Conservation (phyloP, 2,329 filamentous ascomycete species). For the Harringtonia lauricola region DNA sequence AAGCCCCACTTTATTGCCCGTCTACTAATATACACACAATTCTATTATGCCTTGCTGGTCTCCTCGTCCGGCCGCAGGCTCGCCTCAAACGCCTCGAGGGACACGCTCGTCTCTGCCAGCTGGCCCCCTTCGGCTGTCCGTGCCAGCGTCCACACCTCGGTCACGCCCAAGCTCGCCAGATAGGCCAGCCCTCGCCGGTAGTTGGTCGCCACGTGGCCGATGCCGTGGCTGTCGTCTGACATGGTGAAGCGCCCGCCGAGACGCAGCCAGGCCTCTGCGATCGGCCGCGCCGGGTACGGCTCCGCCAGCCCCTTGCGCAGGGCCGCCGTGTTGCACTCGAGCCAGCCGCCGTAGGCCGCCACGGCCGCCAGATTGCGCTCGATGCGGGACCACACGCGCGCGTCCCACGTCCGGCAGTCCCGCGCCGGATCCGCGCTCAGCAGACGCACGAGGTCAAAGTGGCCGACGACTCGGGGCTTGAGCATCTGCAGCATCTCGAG, state of each 20-base stretch:
- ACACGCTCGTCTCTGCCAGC: slow-evolving; percentile 28
- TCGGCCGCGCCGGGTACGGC: slow-evolving; percentile 72
- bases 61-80: slow-evolving; percentile 5
- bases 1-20: too few species aligned
- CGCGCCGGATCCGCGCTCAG: slow-evolving; percentile 58
- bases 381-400: slow-evolving; percentile 61
- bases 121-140: slow-evolving; percentile 20
- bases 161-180: slow-evolving; percentile 54
- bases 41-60: too few species aligned
- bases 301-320: slow-evolving; percentile 83
- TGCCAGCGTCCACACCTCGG: slow-evolving; percentile 47
- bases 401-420: slow-evolving; percentile 33
- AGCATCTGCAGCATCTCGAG: slow-evolving; percentile 65
- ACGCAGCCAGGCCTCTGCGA: slow-evolving; percentile 66
- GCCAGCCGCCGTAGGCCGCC: slow-evolving; percentile 61
- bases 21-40: too few species aligned
- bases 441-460: slow-evolving; percentile 86
- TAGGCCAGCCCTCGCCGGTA: slow-evolving; percentile 63
- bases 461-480: slow-evolving; percentile 70
- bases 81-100: slow-evolving; percentile 8
- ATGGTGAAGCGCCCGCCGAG: slow-evolving; percentile 77
- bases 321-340: slow-evolving; percentile 84
- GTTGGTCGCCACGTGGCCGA: slow-evolving; percentile 78
- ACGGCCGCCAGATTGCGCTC: slow-evolving; percentile 64
- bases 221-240: slow-evolving; percentile 89